Evolutionary conservation across 1,284 basidiomycete species (phyloP).

Genomic region (Sporisorium graminicola): DNA sequence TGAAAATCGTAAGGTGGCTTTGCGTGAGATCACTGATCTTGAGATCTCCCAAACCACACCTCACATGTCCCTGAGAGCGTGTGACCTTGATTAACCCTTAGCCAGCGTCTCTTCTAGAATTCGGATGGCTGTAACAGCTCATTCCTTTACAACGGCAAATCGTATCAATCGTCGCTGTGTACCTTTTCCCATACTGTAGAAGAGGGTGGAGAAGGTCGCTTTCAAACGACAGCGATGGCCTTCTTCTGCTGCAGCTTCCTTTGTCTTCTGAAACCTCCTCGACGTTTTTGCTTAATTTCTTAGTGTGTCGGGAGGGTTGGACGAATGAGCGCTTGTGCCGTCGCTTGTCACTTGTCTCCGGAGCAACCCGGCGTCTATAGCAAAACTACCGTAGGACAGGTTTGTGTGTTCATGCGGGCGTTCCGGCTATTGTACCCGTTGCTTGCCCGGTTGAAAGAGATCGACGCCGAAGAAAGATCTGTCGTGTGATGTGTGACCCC

Average conservation of each 20-base stretch:
- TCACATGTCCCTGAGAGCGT: not conserved
- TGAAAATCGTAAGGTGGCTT: not conserved
- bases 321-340: too few relatives aligned
- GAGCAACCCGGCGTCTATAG: not conserved
- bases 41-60: not conserved
- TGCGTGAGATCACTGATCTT: not conserved
- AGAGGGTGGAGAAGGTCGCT: not conserved
- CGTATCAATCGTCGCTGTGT: not conserved
- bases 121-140: not conserved
- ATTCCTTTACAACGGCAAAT: not conserved
- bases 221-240: not conserved
- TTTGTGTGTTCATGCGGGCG: too few relatives aligned
- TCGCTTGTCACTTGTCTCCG: too few relatives aligned
- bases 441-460: not conserved
- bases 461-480: not conserved
- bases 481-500: too few relatives aligned
- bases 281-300: not conserved
- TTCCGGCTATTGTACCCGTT: not conserved
- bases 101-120: too few relatives aligned
- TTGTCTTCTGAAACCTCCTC: not conserved
- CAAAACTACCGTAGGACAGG: too few relatives aligned
- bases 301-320: not conserved
- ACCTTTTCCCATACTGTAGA: too few relatives aligned
- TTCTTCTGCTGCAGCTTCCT: not conserved
- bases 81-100: too few relatives aligned